These are phyloP conservation scores for Daldinia eschscholtzii DNA, from an alignment of 2,329 filamentous ascomycete species.

Conservation along the genomic window DNA sequence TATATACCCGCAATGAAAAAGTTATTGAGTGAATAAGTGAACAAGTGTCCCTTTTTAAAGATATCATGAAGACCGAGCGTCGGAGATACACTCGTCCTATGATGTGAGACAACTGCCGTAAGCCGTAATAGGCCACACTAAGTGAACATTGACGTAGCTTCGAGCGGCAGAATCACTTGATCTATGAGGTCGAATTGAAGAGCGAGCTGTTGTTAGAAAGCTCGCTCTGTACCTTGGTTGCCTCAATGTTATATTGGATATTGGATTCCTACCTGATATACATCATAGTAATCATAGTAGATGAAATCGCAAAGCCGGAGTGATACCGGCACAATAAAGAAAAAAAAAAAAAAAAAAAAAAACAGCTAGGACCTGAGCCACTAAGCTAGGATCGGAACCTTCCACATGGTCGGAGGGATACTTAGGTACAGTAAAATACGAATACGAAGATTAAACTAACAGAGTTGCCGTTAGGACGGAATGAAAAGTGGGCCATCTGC, in stretches of 20 bases:
- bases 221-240: slow-evolving; percentile 18
- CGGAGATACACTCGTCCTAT: background rate
- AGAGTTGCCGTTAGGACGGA: slow-evolving; percentile 25
- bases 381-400: background rate
- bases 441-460: slow-evolving; percentile 45
- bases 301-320: background rate
- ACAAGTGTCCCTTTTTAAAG: background rate
- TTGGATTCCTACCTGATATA: too few relatives aligned
- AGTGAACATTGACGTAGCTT: slow-evolving; percentile 7
- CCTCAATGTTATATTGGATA: slow-evolving; percentile 8
- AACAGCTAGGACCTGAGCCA: background rate
- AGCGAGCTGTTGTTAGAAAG: slow-evolving; percentile 18
- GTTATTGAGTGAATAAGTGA: slow-evolving; percentile 9
- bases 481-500: slow-evolving; percentile 32
- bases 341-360: background rate
- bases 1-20: slow-evolving; percentile 23
- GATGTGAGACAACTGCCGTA: slow-evolving; percentile 31
- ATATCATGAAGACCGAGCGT: background rate
- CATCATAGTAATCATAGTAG: background rate
- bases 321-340: background rate
- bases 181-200: slow-evolving; percentile 22
- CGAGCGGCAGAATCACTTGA: slow-evolving; percentile 24
- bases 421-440: slow-evolving; percentile 41
- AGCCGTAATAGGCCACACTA: slow-evolving; percentile 14
- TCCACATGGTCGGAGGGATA: slow-evolving; percentile 1